Percentiles rank a stretch among this genome's conserved stretches.
Conservation (phyloP, 768 basidiomycete species). For the Pleurotus citrinopileatus region DNA sequence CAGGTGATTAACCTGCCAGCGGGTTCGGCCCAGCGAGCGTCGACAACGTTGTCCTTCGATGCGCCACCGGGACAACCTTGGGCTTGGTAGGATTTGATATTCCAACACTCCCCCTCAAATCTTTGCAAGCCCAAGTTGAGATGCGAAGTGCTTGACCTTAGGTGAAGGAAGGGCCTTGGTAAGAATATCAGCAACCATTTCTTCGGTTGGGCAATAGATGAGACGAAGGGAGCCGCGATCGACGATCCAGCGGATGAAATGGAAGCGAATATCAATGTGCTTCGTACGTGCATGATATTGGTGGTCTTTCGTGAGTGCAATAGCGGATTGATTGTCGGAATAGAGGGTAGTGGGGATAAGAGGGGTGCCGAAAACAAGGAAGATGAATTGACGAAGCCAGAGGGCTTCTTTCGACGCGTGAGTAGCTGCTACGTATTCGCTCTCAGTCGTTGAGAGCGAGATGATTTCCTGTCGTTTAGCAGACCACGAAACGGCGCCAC, state of each 20-base stretch:
- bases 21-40: too few species aligned
- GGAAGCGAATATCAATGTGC: slow-evolving; percentile 34
- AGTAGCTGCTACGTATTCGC: slow-evolving; percentile 38
- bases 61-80: too few species aligned
- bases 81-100: background rate
- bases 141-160: slow-evolving; percentile 5
- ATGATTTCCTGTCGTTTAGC: slow-evolving; percentile 35
- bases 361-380: slow-evolving; percentile 11
- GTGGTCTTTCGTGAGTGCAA: slow-evolving; percentile 21
- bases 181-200: slow-evolving; percentile 27
- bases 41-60: too few species aligned
- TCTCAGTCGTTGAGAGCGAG: slow-evolving; percentile 37
- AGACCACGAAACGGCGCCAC: slow-evolving; percentile 37
- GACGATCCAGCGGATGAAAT: slow-evolving; percentile 26
- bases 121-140: background rate
- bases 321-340: slow-evolving; percentile 26
- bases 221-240: slow-evolving; percentile 8
- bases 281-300: slow-evolving; percentile 26
- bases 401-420: slow-evolving; percentile 31
- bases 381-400: slow-evolving; percentile 27
- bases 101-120: slow-evolving; percentile 12
- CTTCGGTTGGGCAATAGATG: slow-evolving; percentile 15
- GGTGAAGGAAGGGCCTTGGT: slow-evolving; percentile 20
- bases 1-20: too few species aligned
- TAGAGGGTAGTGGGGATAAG: slow-evolving; percentile 13